These are phyloP conservation scores for Cichorium intybus DNA, from an alignment of 140 eudicot species.

Conservation along the genomic window DNA sequence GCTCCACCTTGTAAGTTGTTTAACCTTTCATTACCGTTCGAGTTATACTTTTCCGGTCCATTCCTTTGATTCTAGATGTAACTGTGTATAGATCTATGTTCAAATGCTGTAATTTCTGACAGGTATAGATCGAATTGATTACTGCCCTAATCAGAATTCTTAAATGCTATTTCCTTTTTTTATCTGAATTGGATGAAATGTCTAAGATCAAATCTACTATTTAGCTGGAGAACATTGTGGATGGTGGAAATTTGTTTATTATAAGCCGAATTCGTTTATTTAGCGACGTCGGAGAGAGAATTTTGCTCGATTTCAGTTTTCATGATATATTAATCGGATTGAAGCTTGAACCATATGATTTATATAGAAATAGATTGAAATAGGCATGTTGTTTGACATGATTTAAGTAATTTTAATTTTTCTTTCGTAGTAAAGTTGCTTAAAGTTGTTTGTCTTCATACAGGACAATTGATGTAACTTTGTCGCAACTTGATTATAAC, in stretches of 20 bases:
- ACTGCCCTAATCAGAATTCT: conserved; percentile 12
- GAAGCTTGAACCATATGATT: conserved; percentile 15
- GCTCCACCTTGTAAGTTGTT: conserved; percentile 28
- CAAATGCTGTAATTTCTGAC: conserved; percentile 20
- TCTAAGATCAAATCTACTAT: conserved; percentile 1
- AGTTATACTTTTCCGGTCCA: neutral
- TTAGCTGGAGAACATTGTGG: neutral
- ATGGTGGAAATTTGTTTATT: conserved; percentile 4
- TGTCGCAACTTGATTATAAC: neutral
- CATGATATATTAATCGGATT: conserved; percentile 1
- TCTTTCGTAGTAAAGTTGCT: neutral
- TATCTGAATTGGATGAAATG: neutral
- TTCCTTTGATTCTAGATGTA: conserved; percentile 26
- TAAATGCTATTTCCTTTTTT: neutral
- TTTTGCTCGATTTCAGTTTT: conserved; percentile 10
- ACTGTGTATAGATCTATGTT: conserved; percentile 40
- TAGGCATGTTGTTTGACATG: conserved; percentile 4
- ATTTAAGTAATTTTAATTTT: conserved; percentile 10
- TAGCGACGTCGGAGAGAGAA: neutral
- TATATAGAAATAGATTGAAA: conserved; percentile 1
- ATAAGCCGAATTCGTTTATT: neutral
- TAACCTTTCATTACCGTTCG: neutral
- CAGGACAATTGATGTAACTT: conserved; percentile 16
- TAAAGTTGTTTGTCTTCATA: conserved; percentile 21
- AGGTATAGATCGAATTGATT: conserved; percentile 12